Base-by-base conservation (phyloP, 2,329 filamentous ascomycete species). In the Fusarium tuaranense region DNA sequence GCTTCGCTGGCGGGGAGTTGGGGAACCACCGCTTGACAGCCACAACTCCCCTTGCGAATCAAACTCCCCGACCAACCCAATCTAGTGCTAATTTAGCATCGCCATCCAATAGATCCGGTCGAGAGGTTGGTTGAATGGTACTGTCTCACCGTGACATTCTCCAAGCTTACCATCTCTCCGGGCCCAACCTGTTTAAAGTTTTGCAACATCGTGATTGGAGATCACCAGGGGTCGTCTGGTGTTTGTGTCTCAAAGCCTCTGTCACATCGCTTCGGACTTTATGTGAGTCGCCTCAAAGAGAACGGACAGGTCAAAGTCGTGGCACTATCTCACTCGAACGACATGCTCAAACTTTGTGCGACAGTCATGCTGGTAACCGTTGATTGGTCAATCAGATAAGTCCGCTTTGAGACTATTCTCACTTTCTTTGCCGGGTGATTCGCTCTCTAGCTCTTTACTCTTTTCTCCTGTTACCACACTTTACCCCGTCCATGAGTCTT, bases 201-300 rank as follows among this genome's bases (percentile, higher is more conserved):
- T 25, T 48, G 39, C 22, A 51, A 44, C 59, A 68, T 66, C 20
- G 25, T 39, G 20, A 61, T 30, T 27, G 1, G 25, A 48, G 58
- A 74, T 74, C 72, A 74, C 53, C 72, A 60, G 72, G 72, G 72
- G 41, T 12, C 20, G 65, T 74, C 69, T 60, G 59, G 34, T 69
- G 72, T 39, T 36, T 30, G 8, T 51, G 41, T 58, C 25, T 34
- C 18, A 13, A 9, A 30, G 38, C 58, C 58, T 61, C 39, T 48
- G 41, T 60, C 30, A 44, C 63, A 59, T 60, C 53, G 60, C 14
- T 34, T 38, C 25, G 22, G 36, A 6, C 55, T 41, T 55, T 63
- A 63, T 63, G 20, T 32, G 53, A 20, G 12, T 16, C 30, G 27
- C 34, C 41, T 55, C 30, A 32, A 55, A 55, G 22, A 51, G 62